Base-by-base conservation (phyloP, 2,329 filamentous ascomycete genomes). In the Teratosphaeria nubilosa region DNA sequence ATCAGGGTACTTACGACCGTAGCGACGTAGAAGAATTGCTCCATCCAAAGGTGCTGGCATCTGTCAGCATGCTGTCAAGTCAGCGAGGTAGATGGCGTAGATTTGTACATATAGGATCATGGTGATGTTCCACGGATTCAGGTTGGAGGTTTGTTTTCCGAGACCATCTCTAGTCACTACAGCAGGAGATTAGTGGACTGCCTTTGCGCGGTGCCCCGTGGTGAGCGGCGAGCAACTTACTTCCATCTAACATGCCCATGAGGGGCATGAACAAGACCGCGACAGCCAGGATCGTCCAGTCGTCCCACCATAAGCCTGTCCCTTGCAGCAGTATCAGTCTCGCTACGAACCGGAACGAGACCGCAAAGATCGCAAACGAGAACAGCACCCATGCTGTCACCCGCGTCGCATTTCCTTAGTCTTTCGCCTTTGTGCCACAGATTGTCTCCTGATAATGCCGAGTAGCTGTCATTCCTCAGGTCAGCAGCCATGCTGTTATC, bases 1-100 rank as follows among this genome's bases (percentile, higher is more conserved):
- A 7, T 30, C 27, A 30, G 27, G 27, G 27, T 30, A 30, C 27
- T 5, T 30, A 30, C 27, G 25, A 60, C 24, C 32, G 45, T 25
- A 9, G 22, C 31, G n/a, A 50, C n/a, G 34, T 58, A 60, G 45
- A 51, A n/a, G 37, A 57, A 51, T 32, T 59, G 58, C 27, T 56
- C 24, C 13, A 53, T 51, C 20, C 34, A 56, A 22, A 54, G 59
- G 45, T 56, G 34, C 32, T 54, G 32, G 3, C n/a, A n/a, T 20
- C 16, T 27, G 16, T 54, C 32, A 50, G 51, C 30, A 3, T 34
- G 13, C n/a, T 34, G 51, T 51, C 34, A 22, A 7, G 5, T 10
- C 16, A 27, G 27, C 2, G 16, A 24, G 22, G 20, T 55, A 24
- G 14, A 14, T 9, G 14, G 24, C 14, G 4, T 9, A 11, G n/a